phyloP scores from a whole-genome alignment of 1,284 basidiomycete genomes.

The Crucibulum cyathiforme region DNA sequence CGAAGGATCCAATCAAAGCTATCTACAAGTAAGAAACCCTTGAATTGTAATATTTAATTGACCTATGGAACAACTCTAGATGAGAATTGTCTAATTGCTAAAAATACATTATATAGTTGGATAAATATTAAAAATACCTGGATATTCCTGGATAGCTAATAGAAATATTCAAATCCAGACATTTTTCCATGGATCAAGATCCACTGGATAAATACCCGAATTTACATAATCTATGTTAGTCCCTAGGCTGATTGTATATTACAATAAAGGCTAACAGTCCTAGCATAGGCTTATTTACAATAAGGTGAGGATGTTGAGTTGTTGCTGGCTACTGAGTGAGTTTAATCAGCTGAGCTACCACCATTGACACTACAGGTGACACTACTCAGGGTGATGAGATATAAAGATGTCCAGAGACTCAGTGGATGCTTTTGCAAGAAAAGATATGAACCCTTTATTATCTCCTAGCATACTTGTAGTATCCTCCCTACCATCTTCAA shows the following conservation, averaged over 20 bases:
- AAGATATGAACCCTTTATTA: not conserved
- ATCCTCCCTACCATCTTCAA: no score
- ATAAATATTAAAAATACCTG: not conserved
- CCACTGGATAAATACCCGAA: not conserved
- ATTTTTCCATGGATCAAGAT: not conserved
- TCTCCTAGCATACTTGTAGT: not conserved
- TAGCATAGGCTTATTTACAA: no score
- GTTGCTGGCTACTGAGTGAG: no score
- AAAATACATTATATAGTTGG: not conserved
- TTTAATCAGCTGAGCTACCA: no score
- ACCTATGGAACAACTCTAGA: not conserved
- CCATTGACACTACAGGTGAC: no score
- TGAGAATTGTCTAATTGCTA: not conserved
- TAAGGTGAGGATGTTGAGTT: not conserved
- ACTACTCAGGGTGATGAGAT: no score
- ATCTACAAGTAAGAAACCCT: not conserved
- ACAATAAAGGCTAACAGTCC: no score
- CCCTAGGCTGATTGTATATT: no score
- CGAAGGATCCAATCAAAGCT: not conserved
- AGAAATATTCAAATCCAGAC: not conserved
- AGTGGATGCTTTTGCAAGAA: not conserved
- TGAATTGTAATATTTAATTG: not conserved
- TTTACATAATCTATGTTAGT: not conserved
- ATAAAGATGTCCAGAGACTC: not conserved
- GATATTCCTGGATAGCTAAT: not conserved